Percentiles rank a stretch among this genome's conserved stretches.
Conservation (phyloP, 73 alveolate genomes). For the Paramecium sonneborni region DNA sequence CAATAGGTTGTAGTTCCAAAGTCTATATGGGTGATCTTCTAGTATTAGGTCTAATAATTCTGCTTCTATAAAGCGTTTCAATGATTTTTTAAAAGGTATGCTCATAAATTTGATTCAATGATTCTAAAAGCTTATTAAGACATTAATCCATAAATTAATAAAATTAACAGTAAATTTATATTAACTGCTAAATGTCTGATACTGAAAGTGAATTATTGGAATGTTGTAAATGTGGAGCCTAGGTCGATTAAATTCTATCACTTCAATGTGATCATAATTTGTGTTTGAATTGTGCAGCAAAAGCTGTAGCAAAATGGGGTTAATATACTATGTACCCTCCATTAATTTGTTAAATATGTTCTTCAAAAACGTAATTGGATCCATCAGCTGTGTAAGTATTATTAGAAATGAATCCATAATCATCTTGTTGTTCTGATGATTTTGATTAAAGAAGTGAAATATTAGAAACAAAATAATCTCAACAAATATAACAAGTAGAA, state of each 20-base stretch:
- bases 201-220: slow-evolving; percentile 42
- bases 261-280: slow-evolving; percentile 60
- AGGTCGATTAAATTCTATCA: slow-evolving; percentile 51
- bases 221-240: slow-evolving; percentile 59
- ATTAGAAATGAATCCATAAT: slow-evolving; percentile 27
- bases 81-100: neutral
- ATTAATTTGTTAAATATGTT: slow-evolving; percentile 57
- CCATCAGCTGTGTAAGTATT: slow-evolving; percentile 46
- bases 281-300: slow-evolving; percentile 60
- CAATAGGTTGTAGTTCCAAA: neutral
- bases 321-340: neutral
- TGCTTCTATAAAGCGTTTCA: neutral
- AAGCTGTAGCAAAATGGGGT: slow-evolving; percentile 22
- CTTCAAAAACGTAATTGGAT: slow-evolving; percentile 45
- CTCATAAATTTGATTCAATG: neutral
- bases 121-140: neutral
- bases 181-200: slow-evolving; percentile 39
- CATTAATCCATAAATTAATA: neutral
- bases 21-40: neutral
- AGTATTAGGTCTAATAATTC: neutral
- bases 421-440: slow-evolving; percentile 24
- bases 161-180: neutral
- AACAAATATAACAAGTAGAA: neutral
- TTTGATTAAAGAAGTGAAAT: slow-evolving; percentile 10
- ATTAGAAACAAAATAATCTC: slow-evolving; percentile 9